A percentile compares a stretch with the other conserved stretches of the same genome.
Conservation (phyloP, 208 protist species). For the Blastocrithidia nonstop region DNA sequence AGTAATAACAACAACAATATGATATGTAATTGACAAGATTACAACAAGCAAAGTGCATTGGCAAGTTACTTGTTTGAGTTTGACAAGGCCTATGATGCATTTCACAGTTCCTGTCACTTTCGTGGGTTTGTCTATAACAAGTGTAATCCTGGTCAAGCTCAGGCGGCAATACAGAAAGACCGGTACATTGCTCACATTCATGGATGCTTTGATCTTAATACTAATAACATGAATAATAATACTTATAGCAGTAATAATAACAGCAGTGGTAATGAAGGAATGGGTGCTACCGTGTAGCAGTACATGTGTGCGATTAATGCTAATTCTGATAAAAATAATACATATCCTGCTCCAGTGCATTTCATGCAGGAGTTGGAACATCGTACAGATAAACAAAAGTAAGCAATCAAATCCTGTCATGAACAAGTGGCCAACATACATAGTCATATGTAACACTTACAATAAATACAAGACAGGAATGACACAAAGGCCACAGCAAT, state of each 20-base stretch:
- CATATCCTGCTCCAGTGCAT: slow-evolving; percentile 47
- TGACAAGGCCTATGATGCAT: slow-evolving; percentile 51
- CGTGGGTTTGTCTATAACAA: slow-evolving; percentile 64
- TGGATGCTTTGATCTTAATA: no score
- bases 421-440: slow-evolving; percentile 18
- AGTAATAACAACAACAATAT: no score
- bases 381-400: slow-evolving; percentile 41
- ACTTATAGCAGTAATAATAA: no score
- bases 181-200: slow-evolving; percentile 34
- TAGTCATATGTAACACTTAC: slow-evolving; percentile 18
- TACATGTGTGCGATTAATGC: slow-evolving; percentile 26
- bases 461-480: slow-evolving; percentile 25
- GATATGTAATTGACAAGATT: slow-evolving; percentile 13
- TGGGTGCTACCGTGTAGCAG: slow-evolving; percentile 29
- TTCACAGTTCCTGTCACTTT: slow-evolving; percentile 47
- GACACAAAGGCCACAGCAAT: slow-evolving; percentile 12
- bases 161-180: slow-evolving; percentile 35
- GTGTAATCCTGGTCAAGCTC: slow-evolving; percentile 27
- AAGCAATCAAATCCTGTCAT: slow-evolving; percentile 13
- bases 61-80: slow-evolving; percentile 43
- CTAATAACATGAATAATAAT: no score
- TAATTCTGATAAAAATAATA: slow-evolving; percentile 31
- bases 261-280: no score
- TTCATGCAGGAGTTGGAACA: slow-evolving; percentile 51
- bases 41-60: slow-evolving; percentile 29